These are phyloP conservation scores for Apiotrichum sp. DNA, from an alignment of 1,284 basidiomycete genomes.

Conservation along the genomic window DNA sequence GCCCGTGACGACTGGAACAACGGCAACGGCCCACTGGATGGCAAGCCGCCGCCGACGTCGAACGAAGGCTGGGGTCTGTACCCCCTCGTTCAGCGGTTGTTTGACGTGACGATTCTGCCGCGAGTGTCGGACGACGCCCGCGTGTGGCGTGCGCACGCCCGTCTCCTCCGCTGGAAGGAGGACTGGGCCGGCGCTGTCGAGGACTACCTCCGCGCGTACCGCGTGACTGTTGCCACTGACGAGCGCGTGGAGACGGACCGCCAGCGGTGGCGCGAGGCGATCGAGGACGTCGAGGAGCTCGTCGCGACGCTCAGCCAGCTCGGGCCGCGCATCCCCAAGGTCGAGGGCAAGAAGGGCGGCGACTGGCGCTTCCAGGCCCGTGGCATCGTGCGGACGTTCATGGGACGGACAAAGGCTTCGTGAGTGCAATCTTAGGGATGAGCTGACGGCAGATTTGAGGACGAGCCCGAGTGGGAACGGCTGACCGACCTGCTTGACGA, in stretches of 20 bases:
- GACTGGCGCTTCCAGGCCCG: constrained; percentile 79
- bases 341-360: constrained; percentile 50
- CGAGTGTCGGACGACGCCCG: constrained; percentile 64
- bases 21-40: constrained; percentile 37
- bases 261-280: constrained; percentile 62
- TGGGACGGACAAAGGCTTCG: constrained; percentile 56
- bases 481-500: constrained; percentile 55
- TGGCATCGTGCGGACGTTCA: constrained; percentile 80
- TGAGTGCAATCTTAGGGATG: constrained; percentile 23
- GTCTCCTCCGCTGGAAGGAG: constrained; percentile 65
- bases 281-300: constrained; percentile 71
- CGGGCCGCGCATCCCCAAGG: constrained; percentile 56
- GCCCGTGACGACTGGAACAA: constrained; percentile 53
- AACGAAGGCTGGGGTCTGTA: constrained; percentile 63
- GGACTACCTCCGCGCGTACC: constrained; percentile 76
- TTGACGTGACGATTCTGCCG: constrained; percentile 71
- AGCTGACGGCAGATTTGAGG: constrained; percentile 57
- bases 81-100: constrained; percentile 60
- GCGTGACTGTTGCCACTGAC: constrained; percentile 63
- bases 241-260: constrained; percentile 60
- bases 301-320: constrained; percentile 77
- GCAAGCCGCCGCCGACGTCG: constrained; percentile 41
- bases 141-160: constrained; percentile 72
- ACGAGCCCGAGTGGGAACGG: constrained; percentile 73
- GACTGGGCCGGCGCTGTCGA: constrained; percentile 71